Evolutionary conservation across 192 early-diverging fungal genomes (phyloP), one percentile per base, ranked within the genome.

Genomic region (Rhizophagus clarus): DNA sequence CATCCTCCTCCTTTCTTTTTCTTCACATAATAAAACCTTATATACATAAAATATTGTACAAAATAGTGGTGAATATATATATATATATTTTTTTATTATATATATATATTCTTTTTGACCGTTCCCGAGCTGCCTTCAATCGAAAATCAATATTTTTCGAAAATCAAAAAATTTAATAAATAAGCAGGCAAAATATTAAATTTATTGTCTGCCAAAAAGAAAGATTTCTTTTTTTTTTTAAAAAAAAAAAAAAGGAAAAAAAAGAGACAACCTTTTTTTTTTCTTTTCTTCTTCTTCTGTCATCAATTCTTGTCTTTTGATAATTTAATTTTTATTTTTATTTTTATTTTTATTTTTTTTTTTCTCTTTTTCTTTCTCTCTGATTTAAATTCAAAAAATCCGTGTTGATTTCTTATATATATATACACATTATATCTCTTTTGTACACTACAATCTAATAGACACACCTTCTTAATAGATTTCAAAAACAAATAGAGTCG

Each of bases 191-290:
- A 37, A 69, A 37, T 7, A 49, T 15, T 15, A 15, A 17, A 69
- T 15, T 37, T 69, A 22, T 69, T 69, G 67, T 69, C 67, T 69
- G 32, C 67, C 67, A 69, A 69, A 68, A 37, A 32, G 34, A 69
- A 37, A 22, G 47, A 49, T 34, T 34, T 5, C 2, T 34, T 34
- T 49, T 49, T 15, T 49, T 49, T 12, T 49, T 49, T n/a, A n/a
- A n/a, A n/a, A n/a, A n/a, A n/a, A n/a, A n/a, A n/a, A n/a, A n/a
- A n/a, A n/a, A n/a, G n/a, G n/a, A n/a, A n/a, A n/a, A n/a, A n/a
- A n/a, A n/a, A n/a, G n/a, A n/a, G n/a, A n/a, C n/a, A n/a, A n/a
- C n/a, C 10, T 49, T 6, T 69, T 69, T 32, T 69, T 42, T 69
- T 28, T 63, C 7, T 28, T 28, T 63, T 69, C 15, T 32, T 69